Base-by-base conservation (phyloP, 2,329 filamentous ascomycete genomes). In the Neofusicoccum parvum region DNA sequence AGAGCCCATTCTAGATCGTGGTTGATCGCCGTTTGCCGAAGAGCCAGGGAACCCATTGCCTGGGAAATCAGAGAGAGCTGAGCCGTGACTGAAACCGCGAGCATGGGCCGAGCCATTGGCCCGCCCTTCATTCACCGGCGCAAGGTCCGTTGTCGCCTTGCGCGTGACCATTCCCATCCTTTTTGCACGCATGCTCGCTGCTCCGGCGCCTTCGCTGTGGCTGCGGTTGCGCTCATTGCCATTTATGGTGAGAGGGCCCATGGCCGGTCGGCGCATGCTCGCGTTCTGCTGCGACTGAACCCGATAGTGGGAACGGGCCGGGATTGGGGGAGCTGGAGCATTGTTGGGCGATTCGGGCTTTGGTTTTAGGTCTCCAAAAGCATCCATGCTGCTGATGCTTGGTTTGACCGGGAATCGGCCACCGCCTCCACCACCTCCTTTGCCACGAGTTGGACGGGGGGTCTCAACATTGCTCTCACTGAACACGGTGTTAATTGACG, bases 251-350 rank as follows among this genome's bases (percentile, higher is more conserved):
- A 86, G 75, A n/a, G 86, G 92, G 77, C 91, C 88, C n/a, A 92
- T 85, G 1, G 88, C 87, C 0, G 92, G 91, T 65, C 90, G 84
- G 65, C 91, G 87, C 51, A 88, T 81, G 5, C 86, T 80, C 2
- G 85, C 70, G 27, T 70, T 90, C 68, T 91, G 88, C 70, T 90
- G 88, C 2, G 90, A 92, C 3, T 90, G 80, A 1, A 88, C 88
- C 36, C 94, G 88, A 70, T 92, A 92, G 75, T 97, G 93, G 3
- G 92, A 95, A 67, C 90, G 86, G 4, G 87, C 86, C 0, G 92
- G 92, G 67, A 96, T 91, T 0, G 91, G 91, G 2, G 94, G 92
- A 43, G 72, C 50, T 34, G 90, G 85, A 41, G 72, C 43, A 39
- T 86, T 78, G 43, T 84, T 88, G 14, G 91, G 91, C 3, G 91